A percentile compares a stretch with the other conserved stretches of the same genome.
Evolutionary conservation across 1,284 basidiomycete genomes (phyloP).

Genomic region (Sanghuangporus weigelae): DNA sequence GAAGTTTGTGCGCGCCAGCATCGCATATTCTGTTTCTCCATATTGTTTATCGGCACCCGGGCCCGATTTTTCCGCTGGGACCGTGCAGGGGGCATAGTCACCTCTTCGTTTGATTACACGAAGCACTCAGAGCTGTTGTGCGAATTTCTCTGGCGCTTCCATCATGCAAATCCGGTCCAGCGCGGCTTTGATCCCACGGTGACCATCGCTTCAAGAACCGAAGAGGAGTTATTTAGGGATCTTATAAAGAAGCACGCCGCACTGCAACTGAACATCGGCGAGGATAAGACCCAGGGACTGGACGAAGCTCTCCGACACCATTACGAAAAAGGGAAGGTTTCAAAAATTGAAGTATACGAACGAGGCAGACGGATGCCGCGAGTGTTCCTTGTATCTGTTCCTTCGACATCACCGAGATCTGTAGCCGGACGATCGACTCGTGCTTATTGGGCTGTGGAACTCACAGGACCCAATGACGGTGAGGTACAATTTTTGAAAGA

Average conservation of each 20-base stretch:
- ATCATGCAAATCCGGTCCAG: background rate
- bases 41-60: background rate
- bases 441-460: background rate
- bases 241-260: background rate
- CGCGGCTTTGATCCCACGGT: background rate
- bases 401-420: background rate
- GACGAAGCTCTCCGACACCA: background rate
- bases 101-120: background rate
- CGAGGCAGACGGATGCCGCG: too few relatives aligned
- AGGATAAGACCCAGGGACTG: background rate
- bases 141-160: background rate
- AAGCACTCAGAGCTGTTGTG: background rate
- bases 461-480: background rate
- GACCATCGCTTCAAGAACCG: background rate
- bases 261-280: background rate
- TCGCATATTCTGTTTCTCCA: background rate
- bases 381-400: background rate
- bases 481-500: slow-evolving; percentile 23
- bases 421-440: background rate
- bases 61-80: background rate
- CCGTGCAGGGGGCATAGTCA: background rate
- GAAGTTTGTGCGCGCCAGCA: background rate
- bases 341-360: background rate
- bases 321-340: background rate
- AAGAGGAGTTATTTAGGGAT: background rate